phyloP scores from a whole-genome alignment of 345 rosid genomes.

The Conringia planisiliqua region DNA sequence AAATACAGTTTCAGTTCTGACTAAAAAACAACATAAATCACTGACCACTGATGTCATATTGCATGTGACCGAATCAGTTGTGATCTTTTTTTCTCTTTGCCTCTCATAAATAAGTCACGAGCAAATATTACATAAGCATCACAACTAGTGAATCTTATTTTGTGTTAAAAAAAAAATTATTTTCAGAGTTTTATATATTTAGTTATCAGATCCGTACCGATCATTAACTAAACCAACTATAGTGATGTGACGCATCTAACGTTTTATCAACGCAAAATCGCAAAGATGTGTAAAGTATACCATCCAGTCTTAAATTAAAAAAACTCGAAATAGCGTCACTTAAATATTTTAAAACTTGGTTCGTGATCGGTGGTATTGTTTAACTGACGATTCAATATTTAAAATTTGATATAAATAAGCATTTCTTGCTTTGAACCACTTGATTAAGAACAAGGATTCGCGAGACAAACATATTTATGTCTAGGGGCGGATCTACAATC shows the following conservation, averaged over 20 bases:
- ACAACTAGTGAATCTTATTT: not conserved
- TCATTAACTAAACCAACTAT: conserved; percentile 3
- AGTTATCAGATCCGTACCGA: conserved; percentile 4
- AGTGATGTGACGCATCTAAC: not conserved
- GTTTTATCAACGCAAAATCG: not conserved
- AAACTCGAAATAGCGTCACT: not conserved
- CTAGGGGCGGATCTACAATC: no score
- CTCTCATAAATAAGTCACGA: conserved; percentile 23
- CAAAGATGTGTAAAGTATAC: not conserved
- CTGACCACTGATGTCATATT: conserved; percentile 27
- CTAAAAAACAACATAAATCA: conserved; percentile 22
- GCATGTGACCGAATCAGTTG: conserved; percentile 34
- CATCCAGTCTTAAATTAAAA: not conserved
- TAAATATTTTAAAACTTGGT: not conserved
- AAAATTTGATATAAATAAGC: not conserved
- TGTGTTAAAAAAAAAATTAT: not conserved
- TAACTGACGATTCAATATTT: not conserved
- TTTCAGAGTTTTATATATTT: not conserved
- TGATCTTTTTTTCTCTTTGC: conserved; percentile 13
- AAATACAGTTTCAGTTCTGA: conserved; percentile 23
- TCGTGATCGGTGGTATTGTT: not conserved
- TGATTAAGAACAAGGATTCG: not conserved
- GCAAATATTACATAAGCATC: conserved; percentile 19
- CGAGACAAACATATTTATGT: not conserved
- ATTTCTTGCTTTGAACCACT: not conserved